Conservation (phyloP, 2,329 filamentous ascomycete genomes). For the Xylaria arbuscula region DNA sequence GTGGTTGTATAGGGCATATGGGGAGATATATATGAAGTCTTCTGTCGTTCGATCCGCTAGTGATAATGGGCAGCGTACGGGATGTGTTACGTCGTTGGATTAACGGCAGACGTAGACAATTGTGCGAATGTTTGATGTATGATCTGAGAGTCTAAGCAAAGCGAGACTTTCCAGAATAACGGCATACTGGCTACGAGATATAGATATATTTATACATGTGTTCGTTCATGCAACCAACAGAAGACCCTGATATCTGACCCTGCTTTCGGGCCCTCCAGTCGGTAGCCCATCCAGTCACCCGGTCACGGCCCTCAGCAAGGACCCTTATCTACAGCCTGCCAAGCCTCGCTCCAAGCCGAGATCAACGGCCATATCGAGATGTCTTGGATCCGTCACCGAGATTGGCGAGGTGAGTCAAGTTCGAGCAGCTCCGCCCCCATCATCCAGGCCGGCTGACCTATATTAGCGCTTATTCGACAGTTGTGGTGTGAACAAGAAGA, state of each 20-base stretch:
- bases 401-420: slow-evolving; percentile 23
- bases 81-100: no score
- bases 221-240: not conserved
- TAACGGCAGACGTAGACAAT: no score
- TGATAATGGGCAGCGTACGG: no score
- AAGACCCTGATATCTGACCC: slow-evolving; percentile 12
- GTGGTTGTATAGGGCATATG: slow-evolving; percentile 36
- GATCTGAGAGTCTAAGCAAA: slow-evolving; percentile 2
- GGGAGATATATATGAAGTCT: not conserved
- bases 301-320: not conserved
- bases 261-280: not conserved
- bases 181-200: not conserved
- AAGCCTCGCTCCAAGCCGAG: slow-evolving; percentile 20
- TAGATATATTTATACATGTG: not conserved
- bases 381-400: slow-evolving; percentile 21
- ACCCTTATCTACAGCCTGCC: slow-evolving; percentile 11
- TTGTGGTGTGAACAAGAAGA: slow-evolving; percentile 8
- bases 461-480: slow-evolving; percentile 24
- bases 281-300: not conserved
- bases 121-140: not conserved
- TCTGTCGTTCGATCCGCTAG: not conserved
- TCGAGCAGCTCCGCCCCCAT: slow-evolving; percentile 24
- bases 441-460: slow-evolving; percentile 20
- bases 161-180: not conserved
- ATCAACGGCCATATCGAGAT: slow-evolving; percentile 10